Percentiles rank a stretch among this genome's conserved stretches.
These are phyloP conservation scores for Fusarium nisikadoi DNA, from an alignment of 2,329 filamentous ascomycete genomes.

Conservation along the genomic window DNA sequence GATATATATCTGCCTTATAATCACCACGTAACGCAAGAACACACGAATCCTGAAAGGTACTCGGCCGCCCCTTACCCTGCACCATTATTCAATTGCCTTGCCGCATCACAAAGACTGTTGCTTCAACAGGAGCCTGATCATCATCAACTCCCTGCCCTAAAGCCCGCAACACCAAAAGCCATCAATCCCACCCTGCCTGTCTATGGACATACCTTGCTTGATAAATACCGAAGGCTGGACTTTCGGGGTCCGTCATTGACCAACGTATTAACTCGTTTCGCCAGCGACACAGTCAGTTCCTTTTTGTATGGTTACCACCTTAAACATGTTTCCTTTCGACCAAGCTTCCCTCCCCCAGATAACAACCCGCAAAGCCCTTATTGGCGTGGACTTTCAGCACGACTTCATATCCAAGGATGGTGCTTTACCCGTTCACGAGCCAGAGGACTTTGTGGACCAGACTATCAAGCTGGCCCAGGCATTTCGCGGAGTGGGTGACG, in stretches of 20 bases:
- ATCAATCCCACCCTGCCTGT: constrained; percentile 11
- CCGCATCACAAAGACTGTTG: constrained; percentile 31
- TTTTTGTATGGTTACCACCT: neutral
- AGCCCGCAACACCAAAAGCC: constrained; percentile 13
- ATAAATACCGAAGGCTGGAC: neutral
- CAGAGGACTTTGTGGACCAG: constrained; percentile 73
- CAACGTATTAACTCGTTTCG: neutral
- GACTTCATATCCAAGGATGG: constrained; percentile 81
- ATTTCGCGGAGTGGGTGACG: constrained; percentile 76
- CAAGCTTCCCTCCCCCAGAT: constrained; percentile 65
- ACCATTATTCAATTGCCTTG: neutral
- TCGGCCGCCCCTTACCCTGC: constrained; percentile 20
- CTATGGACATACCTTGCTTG: constrained; percentile 1
- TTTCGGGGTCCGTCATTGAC: neutral
- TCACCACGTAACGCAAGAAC: neutral
- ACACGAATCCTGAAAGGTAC: neutral
- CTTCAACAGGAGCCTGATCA: constrained; percentile 17
- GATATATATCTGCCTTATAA: neutral
- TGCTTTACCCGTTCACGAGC: constrained; percentile 72
- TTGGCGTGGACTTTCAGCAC: constrained; percentile 89
- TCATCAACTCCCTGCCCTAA: constrained; percentile 23
- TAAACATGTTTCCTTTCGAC: constrained; percentile 67
- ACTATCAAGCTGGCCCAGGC: constrained; percentile 73
- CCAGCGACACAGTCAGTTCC: neutral
- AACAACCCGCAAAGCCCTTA: constrained; percentile 73